Evolutionary conservation across 148 eudicot genomes (phyloP).

Genomic region (Salicornia ramosissima): DNA sequence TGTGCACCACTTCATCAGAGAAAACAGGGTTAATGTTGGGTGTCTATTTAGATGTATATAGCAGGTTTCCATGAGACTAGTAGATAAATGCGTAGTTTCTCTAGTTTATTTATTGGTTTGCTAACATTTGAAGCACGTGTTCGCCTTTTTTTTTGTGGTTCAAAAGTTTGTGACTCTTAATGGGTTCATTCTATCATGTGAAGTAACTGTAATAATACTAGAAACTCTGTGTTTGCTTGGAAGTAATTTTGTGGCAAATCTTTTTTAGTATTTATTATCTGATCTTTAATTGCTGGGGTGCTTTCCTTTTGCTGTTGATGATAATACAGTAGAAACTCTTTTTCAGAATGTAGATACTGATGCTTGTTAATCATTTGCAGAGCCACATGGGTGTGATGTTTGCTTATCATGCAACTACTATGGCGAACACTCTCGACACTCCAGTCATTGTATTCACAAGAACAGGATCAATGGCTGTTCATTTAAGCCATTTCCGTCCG

Average conservation of each 20-base stretch:
- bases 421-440: slow-evolving; percentile 78
- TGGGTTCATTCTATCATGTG: neutral
- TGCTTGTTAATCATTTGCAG: slow-evolving; percentile 38
- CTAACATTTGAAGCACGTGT: neutral
- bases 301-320: neutral
- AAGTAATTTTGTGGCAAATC: too few relatives aligned
- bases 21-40: neutral
- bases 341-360: neutral
- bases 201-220: too few relatives aligned
- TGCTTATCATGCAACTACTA: slow-evolving; percentile 90
- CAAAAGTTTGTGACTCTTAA: neutral
- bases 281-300: neutral
- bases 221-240: too few relatives aligned
- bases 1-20: neutral
- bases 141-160: too few relatives aligned
- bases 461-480: slow-evolving; percentile 97
- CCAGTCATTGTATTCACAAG: slow-evolving; percentile 94
- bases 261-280: too few relatives aligned
- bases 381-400: slow-evolving; percentile 84
- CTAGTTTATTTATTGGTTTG: neutral
- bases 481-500: slow-evolving; percentile 83
- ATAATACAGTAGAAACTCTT: neutral
- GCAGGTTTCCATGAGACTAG: neutral
- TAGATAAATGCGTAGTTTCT: neutral
- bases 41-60: neutral